Base-by-base conservation (phyloP, 139 green algal genomes). In the Chlamydomonas applanata region DNA sequence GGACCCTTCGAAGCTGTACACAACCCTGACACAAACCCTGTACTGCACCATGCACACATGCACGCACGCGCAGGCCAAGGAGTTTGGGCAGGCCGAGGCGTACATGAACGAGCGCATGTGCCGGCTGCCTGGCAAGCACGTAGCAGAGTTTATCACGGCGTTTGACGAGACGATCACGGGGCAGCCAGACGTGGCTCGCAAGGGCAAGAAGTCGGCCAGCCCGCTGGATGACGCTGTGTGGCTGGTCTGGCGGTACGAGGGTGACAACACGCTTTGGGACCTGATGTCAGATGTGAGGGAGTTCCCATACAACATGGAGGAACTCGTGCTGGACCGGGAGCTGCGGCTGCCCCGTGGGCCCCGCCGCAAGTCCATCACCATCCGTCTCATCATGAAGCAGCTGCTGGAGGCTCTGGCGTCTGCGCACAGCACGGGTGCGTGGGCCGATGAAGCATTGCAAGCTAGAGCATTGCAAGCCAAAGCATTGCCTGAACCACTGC, bases 51-150 rank as follows among this genome's bases (percentile, higher is more conserved):
- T n/a, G n/a, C n/a, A n/a, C n/a, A n/a, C n/a, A n/a, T n/a, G n/a
- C n/a, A n/a, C n/a, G n/a, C n/a, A n/a, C n/a, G 3, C 36, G 45
- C 84, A 94, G 77, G 95, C 95, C n/a, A 97, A 90, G 62, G 94
- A 99, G 75, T 98, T 97, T 87, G 95, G 95, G 0, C 92, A 96
- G 74, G 96, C 92, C 17, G 96, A 99, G 86, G 93, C 94, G 17
- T 99, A 96, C 96, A 99, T 99, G 96, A 99, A 99, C 71, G 93
- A 97, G 83, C 91, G 96, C 46, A 80, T 98, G 81, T 89, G 85
- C 75, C 87, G 95, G 19, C 80, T 90, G 27, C 81, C 80, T 2
- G 86, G 90, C 0, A 61, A 72, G 30, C 72, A 77, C 68, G 60
- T 32, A 59, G 95, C 95, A 0, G 70, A 89, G 45, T 99, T 97